Percentiles rank a stretch among this genome's conserved stretches.
phyloP scores from a whole-genome alignment of 2,329 filamentous ascomycete genomes.

The Coniochaeta pulveracea region DNA sequence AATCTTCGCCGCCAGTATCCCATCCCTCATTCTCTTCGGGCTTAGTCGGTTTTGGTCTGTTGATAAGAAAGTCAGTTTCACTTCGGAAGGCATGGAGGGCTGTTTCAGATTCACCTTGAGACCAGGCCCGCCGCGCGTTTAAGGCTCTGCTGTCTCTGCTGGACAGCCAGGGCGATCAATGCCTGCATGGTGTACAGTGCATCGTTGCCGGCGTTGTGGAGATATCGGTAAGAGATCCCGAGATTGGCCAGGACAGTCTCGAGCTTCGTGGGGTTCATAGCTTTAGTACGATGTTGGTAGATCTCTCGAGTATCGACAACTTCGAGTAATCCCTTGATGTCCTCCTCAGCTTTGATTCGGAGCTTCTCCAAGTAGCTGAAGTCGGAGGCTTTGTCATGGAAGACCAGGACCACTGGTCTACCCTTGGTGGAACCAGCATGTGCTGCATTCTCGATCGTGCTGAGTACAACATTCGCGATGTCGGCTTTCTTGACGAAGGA shows the following conservation, averaged over 20 bases:
- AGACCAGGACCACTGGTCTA: conserved; percentile 64
- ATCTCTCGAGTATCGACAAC: conserved; percentile 63
- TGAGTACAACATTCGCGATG: conserved; percentile 6
- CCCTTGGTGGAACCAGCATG: conserved; percentile 11
- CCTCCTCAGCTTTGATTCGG: conserved; percentile 47
- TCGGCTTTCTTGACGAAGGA: conserved; percentile 7
- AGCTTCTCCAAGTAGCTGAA: conserved; percentile 54
- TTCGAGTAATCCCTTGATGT: conserved; percentile 47
- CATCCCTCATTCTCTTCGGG: conserved; percentile 16
- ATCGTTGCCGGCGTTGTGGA: conserved; percentile 88
- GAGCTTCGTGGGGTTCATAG: conserved; percentile 44
- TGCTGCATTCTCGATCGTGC: conserved; percentile 9
- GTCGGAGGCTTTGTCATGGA: conserved; percentile 61
- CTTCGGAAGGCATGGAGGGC: background rate
- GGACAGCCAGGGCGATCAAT: conserved; percentile 50
- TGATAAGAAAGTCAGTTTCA: conserved; percentile 1
- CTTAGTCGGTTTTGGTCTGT: conserved; percentile 4
- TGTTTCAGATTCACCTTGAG: conserved; percentile 5
- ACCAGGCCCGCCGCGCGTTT: conserved; percentile 6
- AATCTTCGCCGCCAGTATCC: conserved; percentile 18
- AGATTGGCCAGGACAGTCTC: conserved; percentile 51
- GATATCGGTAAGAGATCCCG: conserved; percentile 46
- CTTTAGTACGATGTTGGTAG: conserved; percentile 50
- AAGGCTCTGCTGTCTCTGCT: conserved; percentile 17
- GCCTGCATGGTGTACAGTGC: conserved; percentile 68